Evolutionary conservation across 352 stramenopile species (phyloP), one percentile per base, ranked within the genome.

Genomic region (Pelagophyceae sp.): DNA sequence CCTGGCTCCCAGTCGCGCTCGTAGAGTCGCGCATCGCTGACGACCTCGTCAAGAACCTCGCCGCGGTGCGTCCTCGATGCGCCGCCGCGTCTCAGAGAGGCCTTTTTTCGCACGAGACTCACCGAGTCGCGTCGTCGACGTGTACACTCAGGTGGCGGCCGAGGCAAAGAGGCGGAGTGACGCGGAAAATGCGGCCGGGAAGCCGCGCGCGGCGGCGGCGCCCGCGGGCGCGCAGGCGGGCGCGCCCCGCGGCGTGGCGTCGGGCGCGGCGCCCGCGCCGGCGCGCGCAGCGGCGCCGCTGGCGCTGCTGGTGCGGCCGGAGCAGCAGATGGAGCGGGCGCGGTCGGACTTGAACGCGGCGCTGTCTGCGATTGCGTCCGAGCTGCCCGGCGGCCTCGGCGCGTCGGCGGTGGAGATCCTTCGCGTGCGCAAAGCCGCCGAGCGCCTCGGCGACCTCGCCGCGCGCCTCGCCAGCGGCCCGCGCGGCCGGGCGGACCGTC

Each of bases 11-110:
- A 20, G 86, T 90, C 27, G 80, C 79, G 38, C 76, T 90, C 20
- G 81, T 90, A 1, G 86, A 90, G 80, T 78, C 83, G 61, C 50
- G 86, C 60, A 90, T 90, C 72, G 85, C 84, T 19, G 35, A 77
- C 35, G 86, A 90, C 79, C 80, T 90, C 60, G 87, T 82, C 69
- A 82, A 70, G n/a, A 90, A 90, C 79, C 80, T 90, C 50, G 79
- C 83, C 61, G 84, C 85, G 23, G 88, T 90, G 2, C 17, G 5
- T n/a, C n/a, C n/a, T n/a, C n/a, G n/a, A n/a, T n/a, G n/a, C n/a
- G n/a, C n/a, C n/a, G n/a, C n/a, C n/a, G n/a, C n/a, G n/a, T n/a
- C n/a, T n/a, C n/a, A n/a, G n/a, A n/a, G n/a, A n/a, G n/a, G n/a
- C n/a, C n/a, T n/a, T n/a, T n/a, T n/a, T n/a, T n/a, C n/a, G n/a